These are phyloP conservation scores for Mucor ambiguus DNA, from an alignment of 371 early-diverging fungal genomes.

Conservation along the genomic window DNA sequence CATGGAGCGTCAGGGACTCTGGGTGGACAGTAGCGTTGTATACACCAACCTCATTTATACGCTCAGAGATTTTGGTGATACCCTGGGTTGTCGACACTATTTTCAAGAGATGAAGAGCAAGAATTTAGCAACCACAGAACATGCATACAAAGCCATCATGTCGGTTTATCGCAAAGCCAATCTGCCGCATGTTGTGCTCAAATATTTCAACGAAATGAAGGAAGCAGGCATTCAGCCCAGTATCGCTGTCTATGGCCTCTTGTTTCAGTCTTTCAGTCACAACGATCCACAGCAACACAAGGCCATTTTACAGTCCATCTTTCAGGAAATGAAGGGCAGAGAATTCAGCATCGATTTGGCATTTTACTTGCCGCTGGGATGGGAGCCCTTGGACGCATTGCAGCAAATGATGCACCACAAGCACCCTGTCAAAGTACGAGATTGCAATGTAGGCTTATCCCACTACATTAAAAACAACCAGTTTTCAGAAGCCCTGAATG, in stretches of 20 bases:
- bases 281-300: neutral
- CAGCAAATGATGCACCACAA: slow-evolving; percentile 23
- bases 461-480: slow-evolving; percentile 31
- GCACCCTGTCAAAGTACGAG: slow-evolving; percentile 5
- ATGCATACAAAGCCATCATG: slow-evolving; percentile 30
- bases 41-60: slow-evolving; percentile 29
- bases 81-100: slow-evolving; percentile 10
- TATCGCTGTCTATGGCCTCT: slow-evolving; percentile 32
- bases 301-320: slow-evolving; percentile 2
- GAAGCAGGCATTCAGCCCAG: slow-evolving; percentile 30
- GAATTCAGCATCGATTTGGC: slow-evolving; percentile 10
- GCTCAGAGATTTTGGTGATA: slow-evolving; percentile 21
- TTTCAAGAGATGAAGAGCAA: slow-evolving; percentile 19
- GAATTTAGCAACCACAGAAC: slow-evolving; percentile 4
- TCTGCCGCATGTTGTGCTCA: slow-evolving; percentile 20
- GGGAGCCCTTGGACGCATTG: slow-evolving; percentile 29
- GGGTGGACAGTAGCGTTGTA: slow-evolving; percentile 6
- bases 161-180: slow-evolving; percentile 16
- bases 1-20: slow-evolving; percentile 5
- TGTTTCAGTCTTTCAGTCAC: slow-evolving; percentile 17
- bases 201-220: slow-evolving; percentile 45
- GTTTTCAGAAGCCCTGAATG: slow-evolving; percentile 33
- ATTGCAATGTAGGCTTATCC: slow-evolving; percentile 39
- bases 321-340: slow-evolving; percentile 19
- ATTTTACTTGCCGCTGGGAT: slow-evolving; percentile 32